Evolutionary conservation across 139 green algal genomes (phyloP), one percentile per base, ranked within the genome.

Genomic region (Eudorina sp.): DNA sequence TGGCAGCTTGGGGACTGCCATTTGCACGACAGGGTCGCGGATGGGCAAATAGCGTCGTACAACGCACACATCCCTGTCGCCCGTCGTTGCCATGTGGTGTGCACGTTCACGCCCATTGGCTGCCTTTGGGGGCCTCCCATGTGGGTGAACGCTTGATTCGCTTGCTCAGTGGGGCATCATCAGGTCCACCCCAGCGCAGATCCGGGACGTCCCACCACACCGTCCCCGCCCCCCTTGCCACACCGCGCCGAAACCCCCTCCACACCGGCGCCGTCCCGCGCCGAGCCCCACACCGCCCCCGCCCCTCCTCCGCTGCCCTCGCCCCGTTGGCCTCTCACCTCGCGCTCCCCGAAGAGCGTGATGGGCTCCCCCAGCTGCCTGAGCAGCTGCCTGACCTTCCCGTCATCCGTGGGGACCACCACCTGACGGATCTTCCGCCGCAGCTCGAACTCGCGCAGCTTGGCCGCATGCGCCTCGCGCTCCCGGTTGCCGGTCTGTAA

Each of bases 281-380:
- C 51, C 51, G 13, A 58, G 13, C 55, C 55, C 55, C 55, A 13
- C 55, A 66, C 18, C 55, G 14, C 55, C 55, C 8, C 62, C 29
- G 68, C 68, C 36, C 68, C 41, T 18, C 36, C 55, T 58, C 72
- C 64, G 11, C 38, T 21, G 3, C 62, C 55, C 55, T 40, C 4
- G 18, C 25, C n/a, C 25, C 45, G 27, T 14, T 55, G 4, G 2
- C n/a, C n/a, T n/a, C 92, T 23, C 84, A 98, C 95, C 94, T 98
- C 93, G 4, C 91, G 81, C 94, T 99, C 98, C 16, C 97, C 98
- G 91, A 99, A 99, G 25, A 99, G 93, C 5, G 97, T 99, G 90
- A 99, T 91, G 48, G 98, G 98, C 92, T 99, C 94, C 0, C 70
- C 93, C 76, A 99, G 84, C 74, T 92, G 79, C 19, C 98, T 94